Base-by-base conservation (phyloP, 345 rosid genomes). In the Hypericum perforatum region DNA sequence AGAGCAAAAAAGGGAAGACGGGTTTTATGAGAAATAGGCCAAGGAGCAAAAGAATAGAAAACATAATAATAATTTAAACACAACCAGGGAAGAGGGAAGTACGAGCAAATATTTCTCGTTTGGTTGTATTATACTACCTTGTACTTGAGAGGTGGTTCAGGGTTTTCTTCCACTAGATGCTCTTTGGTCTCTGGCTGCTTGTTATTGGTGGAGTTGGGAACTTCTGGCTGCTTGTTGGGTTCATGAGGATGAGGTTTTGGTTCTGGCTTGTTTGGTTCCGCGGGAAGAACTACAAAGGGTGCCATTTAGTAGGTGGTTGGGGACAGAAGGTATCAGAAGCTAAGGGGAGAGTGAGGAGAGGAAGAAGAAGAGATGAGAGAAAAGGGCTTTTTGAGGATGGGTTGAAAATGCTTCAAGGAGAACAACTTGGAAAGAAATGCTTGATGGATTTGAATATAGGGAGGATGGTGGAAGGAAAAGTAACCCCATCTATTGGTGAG, bases 91-190 rank as follows among this genome's bases (percentile, higher is more conserved):
- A n/a, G n/a, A 41, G 6, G 5, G 29, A 22, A 15, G 12, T 9
- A 15, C 4, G 42, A 3, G 39, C 1, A 15, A 5, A 2, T 11
- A 60, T 8, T 37, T 53, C 22, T 16, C 5, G 10, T 52, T 9
- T 1, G 32, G 10, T 15, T 15, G 8, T 0, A 45, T 11, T 5
- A 42, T 51, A 41, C 55, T 45, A 83, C 97, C 89, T 83, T 86
- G 71, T 60, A 83, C 37, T 74, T 75, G 29, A 84, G 89, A 59
- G 77, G 70, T 39, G 43, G 41, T 64, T 16, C 29, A 46, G 50
- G 50, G 22, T n/a, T 7, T 22, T 22, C 32, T 22, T 22, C 32
- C 9, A 14, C 5, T 7, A 8, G 16, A 13, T 6, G 7, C 8
- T 46, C 50, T 32, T 63, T 68, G 11, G 51, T 60, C 45, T 66